Percentiles rank a stretch among this genome's conserved stretches.
Conservation (phyloP, 768 basidiomycete genomes). For the Trametes meyenii region DNA sequence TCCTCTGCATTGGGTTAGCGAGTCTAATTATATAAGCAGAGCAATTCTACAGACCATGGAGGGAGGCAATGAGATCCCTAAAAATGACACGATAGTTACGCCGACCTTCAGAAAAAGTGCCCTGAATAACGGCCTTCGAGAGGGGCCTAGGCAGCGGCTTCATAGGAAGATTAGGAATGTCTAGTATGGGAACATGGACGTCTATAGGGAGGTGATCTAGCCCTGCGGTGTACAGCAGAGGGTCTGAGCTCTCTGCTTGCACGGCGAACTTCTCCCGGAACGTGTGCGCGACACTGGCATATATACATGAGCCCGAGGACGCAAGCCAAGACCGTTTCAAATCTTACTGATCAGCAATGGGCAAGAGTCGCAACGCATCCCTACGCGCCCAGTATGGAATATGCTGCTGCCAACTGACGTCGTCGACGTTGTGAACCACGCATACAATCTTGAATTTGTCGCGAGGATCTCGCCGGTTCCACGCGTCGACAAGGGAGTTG, state of each 20-base stretch:
- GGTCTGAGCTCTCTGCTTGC: slow-evolving; percentile 37
- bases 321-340: background rate
- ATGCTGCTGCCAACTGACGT: slow-evolving; percentile 33
- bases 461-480: slow-evolving; percentile 39
- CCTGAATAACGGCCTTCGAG: slow-evolving; percentile 46
- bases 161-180: slow-evolving; percentile 34
- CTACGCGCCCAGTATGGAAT: slow-evolving; percentile 43
- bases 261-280: slow-evolving; percentile 37
- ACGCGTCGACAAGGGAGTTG: slow-evolving; percentile 36
- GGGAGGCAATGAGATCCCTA: slow-evolving; percentile 36
- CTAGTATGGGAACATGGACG: slow-evolving; percentile 40
- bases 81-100: slow-evolving; percentile 43
- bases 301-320: background rate
- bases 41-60: slow-evolving; percentile 31
- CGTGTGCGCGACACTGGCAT: slow-evolving; percentile 34
- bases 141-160: slow-evolving; percentile 31
- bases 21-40: background rate
- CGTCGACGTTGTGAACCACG: slow-evolving; percentile 43
- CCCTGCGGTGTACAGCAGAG: slow-evolving; percentile 34
- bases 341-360: slow-evolving; percentile 45
- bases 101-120: slow-evolving; percentile 38
- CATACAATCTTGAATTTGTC: slow-evolving; percentile 48
- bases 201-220: slow-evolving; percentile 42
- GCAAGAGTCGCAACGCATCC: slow-evolving; percentile 40
- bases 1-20: slow-evolving; percentile 31